Evolutionary conservation across 2,329 filamentous ascomycete species (phyloP).

Genomic region (Myotisia sp.): DNA sequence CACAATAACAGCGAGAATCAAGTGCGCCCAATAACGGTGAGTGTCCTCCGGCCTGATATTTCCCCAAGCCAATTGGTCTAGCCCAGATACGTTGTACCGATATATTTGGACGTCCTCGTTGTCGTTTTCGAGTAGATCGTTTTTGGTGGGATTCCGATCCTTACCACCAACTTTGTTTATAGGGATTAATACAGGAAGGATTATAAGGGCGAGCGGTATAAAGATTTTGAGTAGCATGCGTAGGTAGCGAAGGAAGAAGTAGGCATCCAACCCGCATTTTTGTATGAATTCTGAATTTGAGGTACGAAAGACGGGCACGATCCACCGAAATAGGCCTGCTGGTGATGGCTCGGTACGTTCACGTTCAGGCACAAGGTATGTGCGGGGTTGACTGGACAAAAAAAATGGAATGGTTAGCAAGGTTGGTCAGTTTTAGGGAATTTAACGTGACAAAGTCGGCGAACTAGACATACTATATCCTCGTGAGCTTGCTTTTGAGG

Average conservation of each 20-base stretch:
- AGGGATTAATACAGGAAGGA: slow-evolving; percentile 74
- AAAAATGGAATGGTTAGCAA: slow-evolving; percentile 10
- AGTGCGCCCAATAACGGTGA: slow-evolving; percentile 66
- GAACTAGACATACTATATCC: slow-evolving; percentile 56
- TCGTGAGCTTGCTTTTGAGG: slow-evolving; percentile 60
- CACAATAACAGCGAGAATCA: slow-evolving; percentile 62
- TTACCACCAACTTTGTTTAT: slow-evolving; percentile 63
- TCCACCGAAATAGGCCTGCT: slow-evolving; percentile 39
- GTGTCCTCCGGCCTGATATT: slow-evolving; percentile 59
- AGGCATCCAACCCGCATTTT: slow-evolving; percentile 90
- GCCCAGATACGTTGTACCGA: slow-evolving; percentile 43
- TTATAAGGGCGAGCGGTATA: slow-evolving; percentile 60
- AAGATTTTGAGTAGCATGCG: slow-evolving; percentile 83
- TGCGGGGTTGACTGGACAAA: slow-evolving; percentile 55
- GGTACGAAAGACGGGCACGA: slow-evolving; percentile 47
- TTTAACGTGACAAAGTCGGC: no score
- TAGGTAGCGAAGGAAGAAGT: slow-evolving; percentile 90
- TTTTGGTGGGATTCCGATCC: slow-evolving; percentile 35
- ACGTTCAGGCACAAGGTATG: slow-evolving; percentile 71
- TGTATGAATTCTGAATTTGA: slow-evolving; percentile 76
- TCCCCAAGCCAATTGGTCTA: slow-evolving; percentile 76
- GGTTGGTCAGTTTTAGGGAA: slow-evolving; percentile 8
- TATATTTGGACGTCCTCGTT: slow-evolving; percentile 19
- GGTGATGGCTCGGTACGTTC: slow-evolving; percentile 69
- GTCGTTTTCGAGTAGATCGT: slow-evolving; percentile 23